phyloP scores from a whole-genome alignment of 768 basidiomycete species.

The Leccinum sublutescens region DNA sequence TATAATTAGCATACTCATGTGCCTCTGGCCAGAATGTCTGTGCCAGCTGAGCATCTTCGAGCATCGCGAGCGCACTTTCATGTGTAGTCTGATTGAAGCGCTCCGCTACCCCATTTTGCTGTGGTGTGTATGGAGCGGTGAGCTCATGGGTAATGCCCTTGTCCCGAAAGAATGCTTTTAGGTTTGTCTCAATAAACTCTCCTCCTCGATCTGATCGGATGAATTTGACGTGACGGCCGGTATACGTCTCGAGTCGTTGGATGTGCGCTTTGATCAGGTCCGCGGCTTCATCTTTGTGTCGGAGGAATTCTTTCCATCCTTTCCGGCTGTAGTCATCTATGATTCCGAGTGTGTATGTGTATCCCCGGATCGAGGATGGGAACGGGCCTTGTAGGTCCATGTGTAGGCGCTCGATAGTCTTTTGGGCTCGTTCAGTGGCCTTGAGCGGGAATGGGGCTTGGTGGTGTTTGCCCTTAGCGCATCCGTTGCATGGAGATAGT shows the following conservation, averaged over 20 bases:
- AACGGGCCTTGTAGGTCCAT: constrained; percentile 1
- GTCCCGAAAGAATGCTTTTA: neutral
- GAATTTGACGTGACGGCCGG: neutral
- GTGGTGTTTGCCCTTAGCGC: constrained; percentile 13
- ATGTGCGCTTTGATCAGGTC: constrained; percentile 2
- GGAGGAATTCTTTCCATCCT: constrained; percentile 13
- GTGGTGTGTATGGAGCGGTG: neutral
- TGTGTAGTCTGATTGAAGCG: constrained; percentile 27
- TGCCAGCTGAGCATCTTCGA: constrained; percentile 16
- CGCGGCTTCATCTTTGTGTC: constrained; percentile 1
- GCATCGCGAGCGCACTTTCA: constrained; percentile 24
- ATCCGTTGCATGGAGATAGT: constrained; percentile 4
- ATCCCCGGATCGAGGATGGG: constrained; percentile 5
- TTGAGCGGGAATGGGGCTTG: constrained; percentile 1
- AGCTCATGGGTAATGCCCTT: neutral
- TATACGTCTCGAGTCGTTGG: neutral
- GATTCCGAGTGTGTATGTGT: constrained; percentile 1
- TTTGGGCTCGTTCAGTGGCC: neutral
- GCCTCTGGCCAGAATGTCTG: constrained; percentile 23
- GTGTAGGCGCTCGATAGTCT: neutral
- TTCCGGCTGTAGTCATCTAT: constrained; percentile 11
- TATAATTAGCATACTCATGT: constrained; percentile 5
- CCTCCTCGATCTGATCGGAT: neutral
- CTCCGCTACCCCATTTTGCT: neutral
- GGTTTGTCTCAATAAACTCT: neutral